Percentiles rank a stretch among this genome's conserved stretches.
Conservation (phyloP, 1,284 basidiomycete genomes). For the Apiotrichum porosum region DNA sequence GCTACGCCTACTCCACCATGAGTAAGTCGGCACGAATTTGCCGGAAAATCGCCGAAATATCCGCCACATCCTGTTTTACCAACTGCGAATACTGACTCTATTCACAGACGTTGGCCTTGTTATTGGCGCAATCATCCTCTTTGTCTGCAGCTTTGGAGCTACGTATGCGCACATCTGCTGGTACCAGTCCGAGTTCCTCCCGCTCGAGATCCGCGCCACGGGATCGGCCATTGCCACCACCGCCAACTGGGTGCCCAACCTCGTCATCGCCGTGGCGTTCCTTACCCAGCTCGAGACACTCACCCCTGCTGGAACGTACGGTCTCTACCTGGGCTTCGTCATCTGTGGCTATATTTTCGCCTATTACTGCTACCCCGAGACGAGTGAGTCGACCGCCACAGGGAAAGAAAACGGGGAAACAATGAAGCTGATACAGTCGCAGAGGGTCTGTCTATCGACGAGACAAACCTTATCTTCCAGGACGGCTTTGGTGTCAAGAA, state of each 20-base stretch:
- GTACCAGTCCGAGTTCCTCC: slow-evolving; percentile 38
- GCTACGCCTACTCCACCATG: slow-evolving; percentile 20
- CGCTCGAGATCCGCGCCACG: slow-evolving; percentile 36
- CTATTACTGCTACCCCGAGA: slow-evolving; percentile 27
- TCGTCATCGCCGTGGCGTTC: slow-evolving; percentile 23
- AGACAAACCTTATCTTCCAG: slow-evolving; percentile 14
- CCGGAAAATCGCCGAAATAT: too few species aligned
- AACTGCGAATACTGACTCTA: too few species aligned
- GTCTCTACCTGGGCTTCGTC: slow-evolving; percentile 22
- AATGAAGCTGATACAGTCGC: too few species aligned
- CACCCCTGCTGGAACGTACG: slow-evolving; percentile 18
- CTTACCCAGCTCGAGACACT: slow-evolving; percentile 20
- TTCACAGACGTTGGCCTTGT: slow-evolving; percentile 28
- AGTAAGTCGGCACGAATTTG: too few species aligned
- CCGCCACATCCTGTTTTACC: too few species aligned
- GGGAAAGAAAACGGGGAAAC: too few species aligned
- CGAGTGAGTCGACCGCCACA: slow-evolving; percentile 19
- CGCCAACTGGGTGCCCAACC: slow-evolving; percentile 22
- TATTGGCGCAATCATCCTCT: slow-evolving; percentile 37
- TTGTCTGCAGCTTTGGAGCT: slow-evolving; percentile 35
- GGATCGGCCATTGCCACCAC: slow-evolving; percentile 23
- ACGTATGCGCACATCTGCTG: slow-evolving; percentile 41
- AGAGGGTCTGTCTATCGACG: slow-evolving; percentile 22
- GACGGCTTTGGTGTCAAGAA: slow-evolving; percentile 24
- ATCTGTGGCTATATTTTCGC: slow-evolving; percentile 18